phyloP scores from a whole-genome alignment of 805 yeast species.

The Lachancea fermentati region DNA sequence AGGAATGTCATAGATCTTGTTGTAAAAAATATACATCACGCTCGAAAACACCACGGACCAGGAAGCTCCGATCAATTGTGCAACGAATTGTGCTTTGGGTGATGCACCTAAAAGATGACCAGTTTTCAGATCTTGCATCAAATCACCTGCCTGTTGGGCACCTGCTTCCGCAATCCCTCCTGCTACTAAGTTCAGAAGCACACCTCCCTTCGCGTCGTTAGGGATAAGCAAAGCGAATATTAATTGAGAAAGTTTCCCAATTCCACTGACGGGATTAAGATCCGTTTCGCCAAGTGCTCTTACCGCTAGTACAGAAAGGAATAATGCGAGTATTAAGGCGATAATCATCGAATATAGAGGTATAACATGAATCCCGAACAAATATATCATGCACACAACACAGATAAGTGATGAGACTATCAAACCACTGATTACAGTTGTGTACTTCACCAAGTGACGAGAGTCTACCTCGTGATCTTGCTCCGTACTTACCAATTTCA shows the following conservation, averaged over 20 bases:
- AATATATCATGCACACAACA: conserved; percentile 51
- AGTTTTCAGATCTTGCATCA: conserved; percentile 95
- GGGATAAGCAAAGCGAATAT: conserved; percentile 82
- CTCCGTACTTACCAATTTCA: conserved; percentile 27
- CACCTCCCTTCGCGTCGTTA: conserved; percentile 66
- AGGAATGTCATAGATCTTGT: conserved; percentile 79
- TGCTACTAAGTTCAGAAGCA: conserved; percentile 79
- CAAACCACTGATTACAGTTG: conserved; percentile 54
- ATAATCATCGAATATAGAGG: conserved; percentile 65
- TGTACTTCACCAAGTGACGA: conserved; percentile 45
- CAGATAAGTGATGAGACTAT: conserved; percentile 63
- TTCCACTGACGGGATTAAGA: conserved; percentile 93
- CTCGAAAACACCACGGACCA: conserved; percentile 81
- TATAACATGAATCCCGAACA: conserved; percentile 60
- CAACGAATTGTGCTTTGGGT: conserved; percentile 84
- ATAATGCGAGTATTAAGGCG: conserved; percentile 69
- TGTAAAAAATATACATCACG: conserved; percentile 76
- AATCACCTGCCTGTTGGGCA: conserved; percentile 97
- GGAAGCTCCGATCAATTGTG: conserved; percentile 81
- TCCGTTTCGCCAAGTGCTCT: conserved; percentile 96
- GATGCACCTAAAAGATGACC: conserved; percentile 90
- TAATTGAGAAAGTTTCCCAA: conserved; percentile 88
- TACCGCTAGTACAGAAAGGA: conserved; percentile 81
- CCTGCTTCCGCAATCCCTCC: conserved; percentile 99
- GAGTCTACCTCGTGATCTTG: conserved; percentile 37